Percentiles rank a stretch among this genome's conserved stretches.
Conservation (phyloP, 768 basidiomycete species). For the Floccularia luteovirens region DNA sequence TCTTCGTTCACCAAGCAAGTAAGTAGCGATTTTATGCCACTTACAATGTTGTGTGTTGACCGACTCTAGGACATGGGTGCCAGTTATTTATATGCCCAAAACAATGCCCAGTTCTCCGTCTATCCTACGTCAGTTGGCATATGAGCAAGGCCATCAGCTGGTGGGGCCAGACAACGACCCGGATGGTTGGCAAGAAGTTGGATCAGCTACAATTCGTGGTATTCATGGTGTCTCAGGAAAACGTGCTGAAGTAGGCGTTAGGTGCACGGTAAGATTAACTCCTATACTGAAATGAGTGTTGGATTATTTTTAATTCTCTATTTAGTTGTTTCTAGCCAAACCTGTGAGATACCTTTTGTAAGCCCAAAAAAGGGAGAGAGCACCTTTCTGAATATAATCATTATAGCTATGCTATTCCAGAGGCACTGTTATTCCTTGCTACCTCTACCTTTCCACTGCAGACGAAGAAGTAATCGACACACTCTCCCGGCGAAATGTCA, state of each 20-base stretch:
- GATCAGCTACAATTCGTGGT: constrained; percentile 2
- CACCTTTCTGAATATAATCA: background rate
- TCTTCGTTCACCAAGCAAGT: background rate
- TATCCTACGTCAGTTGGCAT: constrained; percentile 5
- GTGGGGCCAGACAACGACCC: constrained; percentile 7
- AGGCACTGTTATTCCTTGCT: constrained; percentile 15
- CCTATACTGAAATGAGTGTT: background rate
- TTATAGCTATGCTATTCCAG: constrained; percentile 15
- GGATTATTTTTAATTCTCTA: background rate
- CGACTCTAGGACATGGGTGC: background rate
- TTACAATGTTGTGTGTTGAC: background rate
- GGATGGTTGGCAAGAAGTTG: constrained; percentile 7
- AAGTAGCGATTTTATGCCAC: background rate
- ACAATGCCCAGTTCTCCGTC: background rate
- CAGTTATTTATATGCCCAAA: background rate
- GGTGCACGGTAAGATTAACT: constrained; percentile 3
- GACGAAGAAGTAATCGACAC: constrained; percentile 5
- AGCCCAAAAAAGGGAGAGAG: background rate
- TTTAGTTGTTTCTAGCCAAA: background rate
- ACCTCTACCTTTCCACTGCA: constrained; percentile 8
- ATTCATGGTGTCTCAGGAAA: background rate
- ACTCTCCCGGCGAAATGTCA: constrained; percentile 3
- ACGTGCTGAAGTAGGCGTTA: background rate
- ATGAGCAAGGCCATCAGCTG: background rate
- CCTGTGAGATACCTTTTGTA: background rate